Base-by-base conservation (phyloP, 805 yeast species). In the Candida hungchunana region DNA sequence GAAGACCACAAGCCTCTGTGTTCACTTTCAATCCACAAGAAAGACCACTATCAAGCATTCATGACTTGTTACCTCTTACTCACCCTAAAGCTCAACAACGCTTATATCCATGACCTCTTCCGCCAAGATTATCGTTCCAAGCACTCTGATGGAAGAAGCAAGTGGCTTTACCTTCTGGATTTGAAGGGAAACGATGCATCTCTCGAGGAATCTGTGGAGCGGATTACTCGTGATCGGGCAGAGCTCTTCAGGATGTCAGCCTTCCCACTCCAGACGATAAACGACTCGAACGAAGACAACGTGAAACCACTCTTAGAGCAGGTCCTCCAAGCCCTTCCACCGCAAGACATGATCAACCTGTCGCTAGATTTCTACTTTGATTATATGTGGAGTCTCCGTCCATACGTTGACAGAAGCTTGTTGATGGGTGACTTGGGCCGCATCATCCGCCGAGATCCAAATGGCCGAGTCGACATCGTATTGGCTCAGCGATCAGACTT, bases 341-440 rank as follows among this genome's bases (percentile, higher is more conserved):
- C 51, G 6, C 52, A 54, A 31, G 58, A 52, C 14, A 58, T 64
- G 1, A 46, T 62, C 7, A 67, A 75, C 67, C 44, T 55, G 18
- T 55, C 64, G 14, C 32, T 71, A 15, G 61, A 60, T 14, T 47
- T 68, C 9, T 73, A 60, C 44, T 73, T 71, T 47, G 44, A 47
- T 7, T 59, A 56, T 47, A 50, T 71, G 16, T 69, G 72, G 55
- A 66, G 71, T 1, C 64, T 63, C 35, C 55, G 64, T 54, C 77
- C 78, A 1, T 69, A 58, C 36, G 26, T 73, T 17, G 75, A 71
- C 41, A 64, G 70, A 36, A 45, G 40, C 1, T 32, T 45, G 13
- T 70, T 71, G 35, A 23, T 28, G 4, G 38, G 39, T 4, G 48
- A 44, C 3, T 47, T 68, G 0, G 24, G 39, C 1, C 43, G 51